Conservation (phyloP, 768 basidiomycete genomes). For the Suillus luteus region DNA sequence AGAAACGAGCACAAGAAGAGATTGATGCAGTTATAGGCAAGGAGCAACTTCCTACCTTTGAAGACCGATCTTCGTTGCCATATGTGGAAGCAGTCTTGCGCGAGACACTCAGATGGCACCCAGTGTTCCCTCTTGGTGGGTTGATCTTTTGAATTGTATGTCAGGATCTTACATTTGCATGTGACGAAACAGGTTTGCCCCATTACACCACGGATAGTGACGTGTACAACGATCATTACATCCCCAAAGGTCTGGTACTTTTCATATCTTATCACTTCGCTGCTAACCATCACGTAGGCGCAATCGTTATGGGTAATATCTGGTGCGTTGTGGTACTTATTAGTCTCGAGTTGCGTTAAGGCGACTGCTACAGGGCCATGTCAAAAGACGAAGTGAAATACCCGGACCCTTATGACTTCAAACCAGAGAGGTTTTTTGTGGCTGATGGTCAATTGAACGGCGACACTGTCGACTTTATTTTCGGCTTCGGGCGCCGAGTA, state of each 20-base stretch:
- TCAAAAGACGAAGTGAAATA: constrained; percentile 30
- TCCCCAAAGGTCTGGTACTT: constrained; percentile 28
- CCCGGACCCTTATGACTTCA: constrained; percentile 28
- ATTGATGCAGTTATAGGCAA: constrained; percentile 35
- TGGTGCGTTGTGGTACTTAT: constrained; percentile 22
- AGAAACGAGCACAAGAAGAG: constrained; percentile 36
- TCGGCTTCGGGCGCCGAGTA: constrained; percentile 34
- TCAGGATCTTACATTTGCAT: background rate
- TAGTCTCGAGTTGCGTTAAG: constrained; percentile 16
- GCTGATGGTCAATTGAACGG: constrained; percentile 27
- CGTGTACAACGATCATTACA: constrained; percentile 27
- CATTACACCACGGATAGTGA: constrained; percentile 30
- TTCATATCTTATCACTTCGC: background rate
- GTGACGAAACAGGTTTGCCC: constrained; percentile 25
- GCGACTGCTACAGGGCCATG: constrained; percentile 24
- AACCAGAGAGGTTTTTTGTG: constrained; percentile 31
- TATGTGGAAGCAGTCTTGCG: constrained; percentile 37
- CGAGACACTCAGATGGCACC: constrained; percentile 37
- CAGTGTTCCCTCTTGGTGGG: constrained; percentile 34
- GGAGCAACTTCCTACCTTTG: constrained; percentile 28
- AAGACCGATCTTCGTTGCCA: constrained; percentile 31
- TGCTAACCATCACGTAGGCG: constrained; percentile 28
- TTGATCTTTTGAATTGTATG: background rate
- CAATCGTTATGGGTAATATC: constrained; percentile 31
- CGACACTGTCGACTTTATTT: constrained; percentile 25